Evolutionary conservation across 805 yeast species (phyloP).

Genomic region (Pachysolen tannophilus): DNA sequence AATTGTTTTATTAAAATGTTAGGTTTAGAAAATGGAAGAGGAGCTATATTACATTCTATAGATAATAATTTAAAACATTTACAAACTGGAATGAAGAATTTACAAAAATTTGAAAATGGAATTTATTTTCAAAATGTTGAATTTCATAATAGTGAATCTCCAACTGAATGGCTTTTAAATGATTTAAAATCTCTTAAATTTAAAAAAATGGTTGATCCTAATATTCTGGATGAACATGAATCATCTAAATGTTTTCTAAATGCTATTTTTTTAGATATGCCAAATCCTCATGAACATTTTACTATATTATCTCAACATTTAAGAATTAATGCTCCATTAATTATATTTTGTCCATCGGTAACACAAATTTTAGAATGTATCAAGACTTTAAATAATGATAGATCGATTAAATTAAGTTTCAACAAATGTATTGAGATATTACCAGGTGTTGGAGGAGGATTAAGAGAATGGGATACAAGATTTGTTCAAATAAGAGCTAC

Average conservation of each 20-base stretch:
- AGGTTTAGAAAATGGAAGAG: constrained; percentile 21
- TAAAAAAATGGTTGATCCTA: too few relatives aligned
- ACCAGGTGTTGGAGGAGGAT: constrained; percentile 43
- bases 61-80: constrained; percentile 33
- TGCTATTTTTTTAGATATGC: constrained; percentile 42
- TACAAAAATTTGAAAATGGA: constrained; percentile 32
- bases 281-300: constrained; percentile 30
- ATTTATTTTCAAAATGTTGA: constrained; percentile 36
- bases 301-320: constrained; percentile 23
- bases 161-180: constrained; percentile 28
- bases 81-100: constrained; percentile 30
- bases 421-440: constrained; percentile 32
- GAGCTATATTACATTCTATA: constrained; percentile 38
- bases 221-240: constrained; percentile 11
- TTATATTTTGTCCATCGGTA: constrained; percentile 40
- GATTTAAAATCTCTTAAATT: too few relatives aligned
- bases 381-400: constrained; percentile 20
- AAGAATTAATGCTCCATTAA: constrained; percentile 32
- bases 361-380: constrained; percentile 37
- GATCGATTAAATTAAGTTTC: constrained; percentile 24
- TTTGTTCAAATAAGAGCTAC: constrained; percentile 29
- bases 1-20: constrained; percentile 25
- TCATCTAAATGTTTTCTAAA: constrained; percentile 24
- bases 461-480: constrained; percentile 44
- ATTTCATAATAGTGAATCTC: constrained; percentile 34